Evolutionary conservation across 257 asterid species (phyloP).

Genomic region (Fraxinus quadrangulata): DNA sequence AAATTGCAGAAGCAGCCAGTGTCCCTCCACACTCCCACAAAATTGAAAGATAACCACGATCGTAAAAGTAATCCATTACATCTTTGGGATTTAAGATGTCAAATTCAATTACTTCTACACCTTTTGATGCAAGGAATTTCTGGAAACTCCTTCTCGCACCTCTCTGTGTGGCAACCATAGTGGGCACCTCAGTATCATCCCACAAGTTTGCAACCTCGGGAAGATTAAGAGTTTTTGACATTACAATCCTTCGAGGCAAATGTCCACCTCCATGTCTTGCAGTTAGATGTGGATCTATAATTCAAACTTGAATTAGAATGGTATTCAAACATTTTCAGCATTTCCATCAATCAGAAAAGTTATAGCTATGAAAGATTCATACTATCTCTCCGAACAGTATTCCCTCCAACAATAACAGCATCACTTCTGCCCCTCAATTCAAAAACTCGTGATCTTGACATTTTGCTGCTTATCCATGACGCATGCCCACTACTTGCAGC

Average conservation of each 20-base stretch:
- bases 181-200: conserved; percentile 82
- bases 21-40: conserved; percentile 99
- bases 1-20: conserved; percentile 92
- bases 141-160: conserved; percentile 91
- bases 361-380: conserved; percentile 47
- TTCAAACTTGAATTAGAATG: conserved; percentile 35
- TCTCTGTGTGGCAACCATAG: conserved; percentile 91
- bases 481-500: conserved; percentile 98
- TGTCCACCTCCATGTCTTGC: conserved; percentile 98
- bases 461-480: conserved; percentile 94
- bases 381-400: conserved; percentile 96
- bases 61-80: conserved; percentile 78
- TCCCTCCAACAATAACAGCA: conserved; percentile 98
- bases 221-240: conserved; percentile 90
- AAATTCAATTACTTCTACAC: conserved; percentile 91
- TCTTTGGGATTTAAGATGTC: conserved; percentile 86
- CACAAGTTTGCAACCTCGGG: conserved; percentile 90
- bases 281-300: conserved; percentile 87
- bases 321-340: conserved; percentile 21
- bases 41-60: conserved; percentile 91
- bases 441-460: conserved; percentile 78
- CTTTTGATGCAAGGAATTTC: conserved; percentile 89
- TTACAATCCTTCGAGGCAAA: conserved; percentile 85
- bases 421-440: conserved; percentile 96
- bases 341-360: conserved; percentile 20